Conservation (phyloP, 2,329 filamentous ascomycete species). For the Colletotrichum phormii region DNA sequence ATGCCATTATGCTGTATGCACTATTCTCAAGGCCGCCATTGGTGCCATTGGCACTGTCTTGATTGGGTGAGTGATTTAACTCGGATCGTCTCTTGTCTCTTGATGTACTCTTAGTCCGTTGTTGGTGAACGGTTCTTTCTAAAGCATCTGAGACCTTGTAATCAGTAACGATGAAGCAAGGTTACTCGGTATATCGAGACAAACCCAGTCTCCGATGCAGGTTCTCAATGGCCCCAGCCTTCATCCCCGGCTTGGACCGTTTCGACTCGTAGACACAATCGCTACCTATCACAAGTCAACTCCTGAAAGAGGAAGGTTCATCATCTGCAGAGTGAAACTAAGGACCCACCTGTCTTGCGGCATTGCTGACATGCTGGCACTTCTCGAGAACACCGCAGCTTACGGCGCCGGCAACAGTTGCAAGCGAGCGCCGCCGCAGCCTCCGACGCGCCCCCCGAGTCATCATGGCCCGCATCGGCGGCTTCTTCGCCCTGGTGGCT, state of each 20-base stretch:
- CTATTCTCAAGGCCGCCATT: slow-evolving; percentile 12
- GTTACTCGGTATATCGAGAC: not conserved
- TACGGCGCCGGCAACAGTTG: slow-evolving; percentile 45
- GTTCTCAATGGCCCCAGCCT: slow-evolving; percentile 40
- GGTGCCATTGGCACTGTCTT: not conserved
- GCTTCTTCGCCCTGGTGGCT: slow-evolving; percentile 39
- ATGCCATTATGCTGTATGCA: slow-evolving; percentile 25
- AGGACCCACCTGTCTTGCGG: slow-evolving; percentile 44
- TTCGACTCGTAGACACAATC: slow-evolving; percentile 41
- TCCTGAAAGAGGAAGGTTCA: not conserved
- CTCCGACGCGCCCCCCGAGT: slow-evolving; percentile 54
- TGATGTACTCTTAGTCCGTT: not conserved
- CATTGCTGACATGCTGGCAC: slow-evolving; percentile 45
- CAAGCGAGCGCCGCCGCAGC: slow-evolving; percentile 51
- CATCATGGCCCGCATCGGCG: slow-evolving; percentile 41
- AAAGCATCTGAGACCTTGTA: slow-evolving; percentile 34
- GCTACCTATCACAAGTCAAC: slow-evolving; percentile 19
- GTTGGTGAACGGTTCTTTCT: slow-evolving; percentile 22
- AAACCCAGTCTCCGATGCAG: slow-evolving; percentile 40
- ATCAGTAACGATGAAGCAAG: not conserved
- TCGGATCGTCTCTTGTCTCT: slow-evolving; percentile 31
- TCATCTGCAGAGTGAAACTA: slow-evolving; percentile 22
- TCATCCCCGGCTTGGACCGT: slow-evolving; percentile 41
- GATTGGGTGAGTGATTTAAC: slow-evolving; percentile 1
- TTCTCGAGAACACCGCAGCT: slow-evolving; percentile 50